These are phyloP conservation scores for Diaporthe batatas DNA, from an alignment of 2,329 filamentous ascomycete genomes.

Conservation along the genomic window DNA sequence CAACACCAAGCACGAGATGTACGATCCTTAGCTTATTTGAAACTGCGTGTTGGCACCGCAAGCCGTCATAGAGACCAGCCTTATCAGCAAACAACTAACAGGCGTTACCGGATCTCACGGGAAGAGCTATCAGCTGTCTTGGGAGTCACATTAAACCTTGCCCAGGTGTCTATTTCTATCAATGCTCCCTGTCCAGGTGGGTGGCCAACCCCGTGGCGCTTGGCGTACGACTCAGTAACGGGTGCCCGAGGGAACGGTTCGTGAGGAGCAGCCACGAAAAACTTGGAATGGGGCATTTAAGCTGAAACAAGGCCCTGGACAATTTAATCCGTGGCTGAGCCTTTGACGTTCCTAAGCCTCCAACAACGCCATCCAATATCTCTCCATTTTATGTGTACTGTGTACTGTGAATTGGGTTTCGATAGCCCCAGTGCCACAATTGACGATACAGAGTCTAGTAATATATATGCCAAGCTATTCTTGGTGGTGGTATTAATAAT, in stretches of 20 bases:
- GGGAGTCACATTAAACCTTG: neutral
- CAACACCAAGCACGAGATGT: neutral
- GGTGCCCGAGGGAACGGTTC: slow-evolving; percentile 14
- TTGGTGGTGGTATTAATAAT: neutral
- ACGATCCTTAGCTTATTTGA: slow-evolving; percentile 17
- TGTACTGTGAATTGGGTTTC: neutral
- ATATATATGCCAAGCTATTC: neutral
- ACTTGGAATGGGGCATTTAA: neutral
- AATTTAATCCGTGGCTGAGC: slow-evolving; percentile 2
- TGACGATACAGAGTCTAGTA: neutral
- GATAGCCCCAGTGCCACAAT: neutral
- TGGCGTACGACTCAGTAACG: slow-evolving; percentile 26
- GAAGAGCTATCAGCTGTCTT: neutral
- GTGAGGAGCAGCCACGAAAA: neutral
- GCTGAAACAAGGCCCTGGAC: slow-evolving; percentile 20
- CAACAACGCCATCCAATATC: neutral
- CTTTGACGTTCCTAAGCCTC: neutral
- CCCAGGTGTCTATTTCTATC: slow-evolving; percentile 1
- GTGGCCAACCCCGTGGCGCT: neutral
- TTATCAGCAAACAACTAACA: neutral
- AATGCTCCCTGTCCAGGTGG: neutral
- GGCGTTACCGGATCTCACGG: neutral
- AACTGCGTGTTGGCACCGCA: neutral
- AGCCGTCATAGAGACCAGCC: neutral
- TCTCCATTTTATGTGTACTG: neutral